These are phyloP conservation scores for Microsporum ferrugineum DNA, from an alignment of 2,329 filamentous ascomycete species.

Conservation along the genomic window DNA sequence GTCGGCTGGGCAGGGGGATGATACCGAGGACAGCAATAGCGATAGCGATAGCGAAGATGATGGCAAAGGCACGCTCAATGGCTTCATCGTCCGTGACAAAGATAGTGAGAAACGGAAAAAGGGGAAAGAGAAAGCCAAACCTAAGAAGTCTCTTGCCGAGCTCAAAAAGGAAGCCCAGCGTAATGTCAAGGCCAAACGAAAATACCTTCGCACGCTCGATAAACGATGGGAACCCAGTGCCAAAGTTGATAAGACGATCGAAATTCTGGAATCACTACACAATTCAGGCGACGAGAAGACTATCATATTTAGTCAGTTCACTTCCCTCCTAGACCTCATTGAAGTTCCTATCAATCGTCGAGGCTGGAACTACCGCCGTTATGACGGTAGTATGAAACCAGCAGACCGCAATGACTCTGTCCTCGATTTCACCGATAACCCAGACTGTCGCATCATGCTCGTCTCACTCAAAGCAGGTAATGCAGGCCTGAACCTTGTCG, in stretches of 20 bases:
- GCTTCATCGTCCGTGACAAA: constrained; percentile 44
- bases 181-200: constrained; percentile 53
- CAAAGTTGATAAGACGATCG: constrained; percentile 59
- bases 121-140: constrained; percentile 38
- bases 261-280: constrained; percentile 47
- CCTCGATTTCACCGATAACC: constrained; percentile 52
- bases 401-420: constrained; percentile 56
- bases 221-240: constrained; percentile 62
- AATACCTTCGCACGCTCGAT: constrained; percentile 57
- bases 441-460: constrained; percentile 56
- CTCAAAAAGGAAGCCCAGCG: constrained; percentile 56
- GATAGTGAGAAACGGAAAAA: constrained; percentile 19
- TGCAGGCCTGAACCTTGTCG: constrained; percentile 73
- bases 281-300: constrained; percentile 54
- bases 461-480: constrained; percentile 73
- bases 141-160: constrained; percentile 46
- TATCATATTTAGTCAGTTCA: constrained; percentile 74
- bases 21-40: constrained; percentile 19
- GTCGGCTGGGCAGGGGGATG: constrained; percentile 26
- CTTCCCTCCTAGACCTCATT: constrained; percentile 63
- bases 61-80: constrained; percentile 33
- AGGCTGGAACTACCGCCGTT: constrained; percentile 52
- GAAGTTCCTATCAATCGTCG: constrained; percentile 57
- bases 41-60: constrained; percentile 34
- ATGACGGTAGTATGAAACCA: constrained; percentile 64